phyloP scores from a whole-genome alignment of 202 grass and related monocot genomes.

The Cymbopogon flexuosus region DNA sequence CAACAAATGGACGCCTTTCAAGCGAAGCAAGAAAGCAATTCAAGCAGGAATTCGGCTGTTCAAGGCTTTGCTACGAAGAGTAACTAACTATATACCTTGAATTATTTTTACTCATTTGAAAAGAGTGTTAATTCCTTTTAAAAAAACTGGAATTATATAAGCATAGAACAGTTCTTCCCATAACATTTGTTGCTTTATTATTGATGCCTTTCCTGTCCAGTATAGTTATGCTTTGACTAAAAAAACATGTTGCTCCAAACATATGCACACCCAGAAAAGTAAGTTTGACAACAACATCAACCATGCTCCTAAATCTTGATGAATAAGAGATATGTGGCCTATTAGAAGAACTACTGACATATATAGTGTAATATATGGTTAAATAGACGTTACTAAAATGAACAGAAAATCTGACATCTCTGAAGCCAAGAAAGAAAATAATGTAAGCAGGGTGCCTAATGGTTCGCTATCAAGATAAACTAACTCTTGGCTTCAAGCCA shows the following conservation, averaged over 20 bases:
- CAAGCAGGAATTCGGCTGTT: background rate
- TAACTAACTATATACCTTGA: background rate
- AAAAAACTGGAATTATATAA: background rate
- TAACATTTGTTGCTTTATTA: background rate
- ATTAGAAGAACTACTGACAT: background rate
- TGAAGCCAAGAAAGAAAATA: background rate
- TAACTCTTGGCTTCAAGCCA: background rate
- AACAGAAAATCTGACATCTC: background rate
- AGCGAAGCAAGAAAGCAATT: background rate
- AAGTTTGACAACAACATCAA: background rate
- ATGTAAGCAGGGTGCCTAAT: background rate
- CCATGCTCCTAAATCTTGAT: background rate
- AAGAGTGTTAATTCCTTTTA: background rate
- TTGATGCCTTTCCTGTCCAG: background rate
- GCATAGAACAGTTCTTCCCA: background rate
- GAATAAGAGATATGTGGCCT: background rate
- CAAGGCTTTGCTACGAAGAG: background rate
- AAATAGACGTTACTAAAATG: background rate
- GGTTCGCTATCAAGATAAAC: background rate
- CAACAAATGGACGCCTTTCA: background rate
- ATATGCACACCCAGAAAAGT: background rate
- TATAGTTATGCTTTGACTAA: background rate
- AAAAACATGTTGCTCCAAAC: background rate
- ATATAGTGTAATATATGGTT: background rate
- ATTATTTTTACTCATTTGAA: background rate